Conservation (phyloP, 208 protist species). For the Entamoeba histolytica region DNA sequence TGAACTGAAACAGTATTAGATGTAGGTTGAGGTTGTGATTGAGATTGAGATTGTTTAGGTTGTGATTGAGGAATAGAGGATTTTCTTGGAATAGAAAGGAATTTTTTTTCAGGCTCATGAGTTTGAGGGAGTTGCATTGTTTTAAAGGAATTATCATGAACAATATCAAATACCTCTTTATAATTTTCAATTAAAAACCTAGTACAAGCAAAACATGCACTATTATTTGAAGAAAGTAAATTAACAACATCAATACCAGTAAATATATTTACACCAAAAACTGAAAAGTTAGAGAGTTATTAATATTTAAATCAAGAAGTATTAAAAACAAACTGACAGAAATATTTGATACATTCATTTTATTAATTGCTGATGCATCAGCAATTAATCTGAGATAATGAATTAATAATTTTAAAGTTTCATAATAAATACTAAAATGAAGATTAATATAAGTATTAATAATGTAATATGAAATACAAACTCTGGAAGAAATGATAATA, state of each 20-base stretch:
- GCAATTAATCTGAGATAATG: neutral
- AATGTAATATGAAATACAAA: neutral
- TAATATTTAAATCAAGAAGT: neutral
- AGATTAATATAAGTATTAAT: neutral
- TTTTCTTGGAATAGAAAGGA: no score
- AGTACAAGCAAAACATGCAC: neutral
- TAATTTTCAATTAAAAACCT: neutral
- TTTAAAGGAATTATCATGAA: neutral
- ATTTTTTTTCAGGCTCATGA: no score
- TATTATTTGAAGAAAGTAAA: neutral
- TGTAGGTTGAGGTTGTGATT: neutral
- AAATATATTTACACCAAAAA: neutral
- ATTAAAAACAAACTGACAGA: neutral
- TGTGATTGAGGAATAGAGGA: no score
- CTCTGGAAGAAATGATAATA: neutral
- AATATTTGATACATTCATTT: neutral
- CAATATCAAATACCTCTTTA: neutral
- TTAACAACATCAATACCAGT: neutral
- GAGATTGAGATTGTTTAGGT: neutral
- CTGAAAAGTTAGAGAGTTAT: neutral
- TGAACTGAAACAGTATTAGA: neutral
- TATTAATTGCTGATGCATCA: neutral
- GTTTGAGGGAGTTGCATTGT: neutral
- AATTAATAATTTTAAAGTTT: neutral
- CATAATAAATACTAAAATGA: neutral